Evolutionary conservation across 306 rosid genomes (phyloP).

Genomic region (Quillaja saponaria): DNA sequence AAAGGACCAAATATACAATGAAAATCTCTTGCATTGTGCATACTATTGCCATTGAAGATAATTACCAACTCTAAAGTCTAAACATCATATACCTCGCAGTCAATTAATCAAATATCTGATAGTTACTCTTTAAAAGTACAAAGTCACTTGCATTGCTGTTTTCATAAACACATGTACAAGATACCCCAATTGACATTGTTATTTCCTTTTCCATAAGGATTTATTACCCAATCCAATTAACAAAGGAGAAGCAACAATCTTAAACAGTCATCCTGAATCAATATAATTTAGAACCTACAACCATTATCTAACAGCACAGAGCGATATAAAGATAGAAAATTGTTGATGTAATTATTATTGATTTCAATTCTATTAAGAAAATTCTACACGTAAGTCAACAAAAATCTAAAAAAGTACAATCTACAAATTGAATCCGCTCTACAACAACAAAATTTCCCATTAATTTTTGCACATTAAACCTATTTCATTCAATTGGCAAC

Average conservation of each 20-base stretch:
- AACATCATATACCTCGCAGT: no score
- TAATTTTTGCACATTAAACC: neutral
- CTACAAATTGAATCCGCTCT: constrained; percentile 42
- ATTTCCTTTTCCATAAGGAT: neutral
- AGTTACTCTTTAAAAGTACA: no score
- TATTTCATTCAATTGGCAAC: constrained; percentile 50
- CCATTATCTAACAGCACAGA: neutral
- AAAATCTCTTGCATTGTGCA: no score
- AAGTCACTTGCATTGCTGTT: no score
- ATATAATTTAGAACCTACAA: neutral
- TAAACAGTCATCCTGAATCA: neutral
- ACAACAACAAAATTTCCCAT: constrained; percentile 22
- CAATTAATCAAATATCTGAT: no score
- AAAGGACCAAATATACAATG: no score
- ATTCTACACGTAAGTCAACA: neutral
- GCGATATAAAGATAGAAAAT: neutral
- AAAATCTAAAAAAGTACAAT: constrained; percentile 7
- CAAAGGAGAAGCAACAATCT: neutral
- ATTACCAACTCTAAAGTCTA: no score
- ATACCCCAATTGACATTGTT: no score
- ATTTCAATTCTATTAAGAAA: constrained; percentile 34
- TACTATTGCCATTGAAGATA: no score
- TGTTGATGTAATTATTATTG: constrained; percentile 1
- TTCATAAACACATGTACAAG: no score
- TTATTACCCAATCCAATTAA: neutral